phyloP scores from a whole-genome alignment of 371 early-diverging fungal species.

The Choanephora cucurbitarum region DNA sequence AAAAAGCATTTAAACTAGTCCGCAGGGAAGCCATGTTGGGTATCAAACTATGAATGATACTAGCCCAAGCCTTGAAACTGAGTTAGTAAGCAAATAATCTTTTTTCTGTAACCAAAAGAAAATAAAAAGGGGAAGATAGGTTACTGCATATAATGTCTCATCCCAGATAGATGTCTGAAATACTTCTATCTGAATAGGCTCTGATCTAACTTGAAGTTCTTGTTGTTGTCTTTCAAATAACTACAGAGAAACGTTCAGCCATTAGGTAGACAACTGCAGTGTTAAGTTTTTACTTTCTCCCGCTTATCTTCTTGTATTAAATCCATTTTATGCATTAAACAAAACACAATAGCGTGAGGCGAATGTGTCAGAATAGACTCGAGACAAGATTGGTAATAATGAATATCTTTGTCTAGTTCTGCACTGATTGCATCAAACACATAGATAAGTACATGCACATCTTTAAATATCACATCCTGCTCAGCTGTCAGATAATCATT shows the following conservation, averaged over 20 bases:
- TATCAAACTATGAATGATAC: conserved; percentile 89
- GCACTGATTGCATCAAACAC: conserved; percentile 94
- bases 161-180: conserved; percentile 97
- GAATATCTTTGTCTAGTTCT: conserved; percentile 86
- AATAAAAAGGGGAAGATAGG: background rate
- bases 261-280: too few species aligned
- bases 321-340: conserved; percentile 97
- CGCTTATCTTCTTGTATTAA: conserved; percentile 77
- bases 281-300: conserved; percentile 67
- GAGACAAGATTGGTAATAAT: conserved; percentile 86
- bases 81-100: conserved; percentile 1
- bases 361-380: conserved; percentile 82
- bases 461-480: conserved; percentile 90
- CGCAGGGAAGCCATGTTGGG: conserved; percentile 88
- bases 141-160: conserved; percentile 87
- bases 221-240: conserved; percentile 67
- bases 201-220: conserved; percentile 72
- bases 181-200: conserved; percentile 71
- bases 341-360: conserved; percentile 88
- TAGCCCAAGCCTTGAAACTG: conserved; percentile 85
- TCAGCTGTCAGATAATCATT: conserved; percentile 90
- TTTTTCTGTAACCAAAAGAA: too few species aligned
- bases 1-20: conserved; percentile 74
- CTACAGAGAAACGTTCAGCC: too few species aligned
- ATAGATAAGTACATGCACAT: conserved; percentile 95